Evolutionary conservation across 179 eudicot genomes (phyloP).

Genomic region (Beta corolliflora): DNA sequence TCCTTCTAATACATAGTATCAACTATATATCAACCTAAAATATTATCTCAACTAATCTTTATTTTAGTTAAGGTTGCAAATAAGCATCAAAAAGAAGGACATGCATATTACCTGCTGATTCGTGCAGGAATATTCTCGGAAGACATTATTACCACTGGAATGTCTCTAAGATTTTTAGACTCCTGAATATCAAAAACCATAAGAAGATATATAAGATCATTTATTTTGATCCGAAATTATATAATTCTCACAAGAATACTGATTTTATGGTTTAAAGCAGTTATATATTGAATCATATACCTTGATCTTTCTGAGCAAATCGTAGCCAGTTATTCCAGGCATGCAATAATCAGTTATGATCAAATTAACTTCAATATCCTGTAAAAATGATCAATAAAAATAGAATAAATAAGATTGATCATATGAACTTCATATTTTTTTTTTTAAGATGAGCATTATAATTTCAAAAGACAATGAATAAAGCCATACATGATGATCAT

Average conservation of each 20-base stretch:
- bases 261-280: no score
- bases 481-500: conserved; percentile 23
- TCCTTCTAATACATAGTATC: no score
- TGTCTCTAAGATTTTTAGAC: conserved; percentile 36
- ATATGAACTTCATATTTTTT: no score
- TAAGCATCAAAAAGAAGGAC: not conserved
- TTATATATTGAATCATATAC: conserved; percentile 16
- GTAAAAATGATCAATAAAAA: not conserved
- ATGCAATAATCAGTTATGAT: conserved; percentile 44
- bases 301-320: conserved; percentile 41
- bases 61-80: no score
- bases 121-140: conserved; percentile 42
- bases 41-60: no score
- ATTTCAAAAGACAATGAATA: not conserved
- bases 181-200: conserved; percentile 28
- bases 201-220: not conserved
- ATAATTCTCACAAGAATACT: no score
- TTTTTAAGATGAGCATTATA: not conserved
- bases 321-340: conserved; percentile 48
- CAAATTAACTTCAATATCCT: conserved; percentile 37
- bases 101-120: conserved; percentile 29
- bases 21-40: no score
- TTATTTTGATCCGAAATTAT: no score
- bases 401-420: no score
- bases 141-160: conserved; percentile 52